These are phyloP conservation scores for Erysimum cheiri DNA, from an alignment of 441 rosid species.

Conservation along the genomic window DNA sequence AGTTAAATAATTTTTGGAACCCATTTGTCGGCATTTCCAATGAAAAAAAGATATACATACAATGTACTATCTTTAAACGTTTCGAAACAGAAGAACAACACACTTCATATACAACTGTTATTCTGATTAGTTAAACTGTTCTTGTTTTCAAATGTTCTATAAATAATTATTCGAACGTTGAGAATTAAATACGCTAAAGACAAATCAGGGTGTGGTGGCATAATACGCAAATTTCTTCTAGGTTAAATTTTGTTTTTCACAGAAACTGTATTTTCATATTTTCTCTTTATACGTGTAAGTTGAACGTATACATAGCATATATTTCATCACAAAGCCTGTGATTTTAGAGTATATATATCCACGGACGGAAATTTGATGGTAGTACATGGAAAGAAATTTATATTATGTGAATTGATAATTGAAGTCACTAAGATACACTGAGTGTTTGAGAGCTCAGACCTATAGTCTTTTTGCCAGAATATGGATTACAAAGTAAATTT, in stretches of 20 bases:
- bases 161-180: slow-evolving; percentile 28
- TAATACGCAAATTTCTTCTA: background rate
- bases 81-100: background rate
- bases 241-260: background rate
- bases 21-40: background rate
- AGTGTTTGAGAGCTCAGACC: background rate
- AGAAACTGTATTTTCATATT: background rate
- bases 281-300: background rate
- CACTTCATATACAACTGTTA: slow-evolving; percentile 15
- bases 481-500: background rate
- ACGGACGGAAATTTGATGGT: background rate
- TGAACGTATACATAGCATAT: background rate
- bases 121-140: slow-evolving; percentile 5
- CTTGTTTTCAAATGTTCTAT: background rate
- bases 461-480: background rate
- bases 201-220: slow-evolving; percentile 30
- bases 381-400: background rate
- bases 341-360: too few relatives aligned
- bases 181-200: slow-evolving; percentile 17
- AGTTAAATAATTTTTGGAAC: background rate
- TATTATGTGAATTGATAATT: background rate
- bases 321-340: too few relatives aligned
- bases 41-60: background rate
- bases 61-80: background rate
- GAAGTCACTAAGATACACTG: background rate